A percentile compares a stretch with the other conserved stretches of the same genome.
These are phyloP conservation scores for Sporisorium exsertum DNA, from an alignment of 1,284 basidiomycete species.

Conservation along the genomic window DNA sequence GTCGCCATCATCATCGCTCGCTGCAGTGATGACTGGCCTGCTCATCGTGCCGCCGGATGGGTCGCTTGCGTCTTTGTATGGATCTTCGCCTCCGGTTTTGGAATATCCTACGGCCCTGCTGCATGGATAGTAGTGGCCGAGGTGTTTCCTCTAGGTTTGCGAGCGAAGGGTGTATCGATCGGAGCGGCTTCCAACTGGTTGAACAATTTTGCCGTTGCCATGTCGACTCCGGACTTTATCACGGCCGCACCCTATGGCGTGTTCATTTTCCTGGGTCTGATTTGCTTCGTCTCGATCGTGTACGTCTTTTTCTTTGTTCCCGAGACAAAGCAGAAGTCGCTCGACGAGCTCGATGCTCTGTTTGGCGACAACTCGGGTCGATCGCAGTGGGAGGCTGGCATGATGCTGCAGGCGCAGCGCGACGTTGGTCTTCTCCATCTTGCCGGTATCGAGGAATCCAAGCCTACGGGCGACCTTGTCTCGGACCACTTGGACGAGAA, in stretches of 20 bases:
- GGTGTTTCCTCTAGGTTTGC: slow-evolving; percentile 86
- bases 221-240: slow-evolving; percentile 50
- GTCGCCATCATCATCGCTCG: slow-evolving; percentile 73
- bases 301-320: slow-evolving; percentile 74
- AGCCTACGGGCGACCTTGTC: slow-evolving; percentile 24
- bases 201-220: slow-evolving; percentile 77
- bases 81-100: slow-evolving; percentile 83
- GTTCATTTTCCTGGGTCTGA: slow-evolving; percentile 77
- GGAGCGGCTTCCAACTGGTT: slow-evolving; percentile 87
- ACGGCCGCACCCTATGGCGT: slow-evolving; percentile 72
- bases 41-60: slow-evolving; percentile 75
- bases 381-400: slow-evolving; percentile 46
- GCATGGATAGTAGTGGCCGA: slow-evolving; percentile 85
- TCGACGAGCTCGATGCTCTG: slow-evolving; percentile 76
- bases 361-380: slow-evolving; percentile 55
- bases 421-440: slow-evolving; percentile 52
- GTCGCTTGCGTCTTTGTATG: slow-evolving; percentile 76
- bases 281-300: slow-evolving; percentile 76
- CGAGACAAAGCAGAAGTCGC: slow-evolving; percentile 79
- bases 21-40: slow-evolving; percentile 75
- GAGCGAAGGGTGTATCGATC: slow-evolving; percentile 83
- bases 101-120: slow-evolving; percentile 79
- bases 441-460: slow-evolving; percentile 50
- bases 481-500: slow-evolving; percentile 45
- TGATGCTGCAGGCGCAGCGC: slow-evolving; percentile 48